Evolutionary conservation across 176 grass and related monocot genomes (phyloP).

Genomic region (Puya raimondii): DNA sequence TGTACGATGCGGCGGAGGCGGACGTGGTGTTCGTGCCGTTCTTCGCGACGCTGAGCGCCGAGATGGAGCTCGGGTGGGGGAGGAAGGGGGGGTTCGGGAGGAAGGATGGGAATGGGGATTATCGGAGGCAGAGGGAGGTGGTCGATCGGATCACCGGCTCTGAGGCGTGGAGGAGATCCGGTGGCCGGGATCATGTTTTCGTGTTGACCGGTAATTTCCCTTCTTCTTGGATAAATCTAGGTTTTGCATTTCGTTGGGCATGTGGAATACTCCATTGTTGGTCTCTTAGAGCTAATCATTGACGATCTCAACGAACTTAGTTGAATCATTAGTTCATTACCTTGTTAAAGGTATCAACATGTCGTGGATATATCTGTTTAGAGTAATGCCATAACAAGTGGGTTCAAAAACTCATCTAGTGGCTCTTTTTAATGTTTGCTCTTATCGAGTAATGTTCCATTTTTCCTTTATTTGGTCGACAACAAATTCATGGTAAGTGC

Average conservation of each 20-base stretch:
- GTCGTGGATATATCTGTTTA: no score
- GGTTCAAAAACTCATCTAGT: no score
- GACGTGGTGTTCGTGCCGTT: conserved; percentile 92
- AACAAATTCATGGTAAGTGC: no score
- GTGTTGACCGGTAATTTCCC: conserved; percentile 56
- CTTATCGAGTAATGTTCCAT: no score
- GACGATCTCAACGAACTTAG: no score
- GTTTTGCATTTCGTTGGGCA: not conserved
- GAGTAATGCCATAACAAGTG: no score
- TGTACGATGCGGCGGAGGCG: conserved; percentile 41
- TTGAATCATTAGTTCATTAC: no score
- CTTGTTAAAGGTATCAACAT: no score
- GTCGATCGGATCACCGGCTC: conserved; percentile 51
- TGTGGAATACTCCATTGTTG: not conserved
- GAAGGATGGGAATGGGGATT: conserved; percentile 59
- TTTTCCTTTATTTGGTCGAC: no score
- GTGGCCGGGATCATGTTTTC: conserved; percentile 73
- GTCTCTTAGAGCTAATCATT: no score
- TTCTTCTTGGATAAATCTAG: not conserved
- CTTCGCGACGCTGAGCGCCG: conserved; percentile 77
- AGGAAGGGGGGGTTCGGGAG: conserved; percentile 55
- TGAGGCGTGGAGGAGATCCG: conserved; percentile 59
- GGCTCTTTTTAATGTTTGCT: no score
- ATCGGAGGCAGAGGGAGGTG: conserved; percentile 62
- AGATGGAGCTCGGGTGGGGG: conserved; percentile 96